A percentile compares a stretch with the other conserved stretches of the same genome.
Evolutionary conservation across 345 rosid genomes (phyloP).

Genomic region (Ricinus communis): DNA sequence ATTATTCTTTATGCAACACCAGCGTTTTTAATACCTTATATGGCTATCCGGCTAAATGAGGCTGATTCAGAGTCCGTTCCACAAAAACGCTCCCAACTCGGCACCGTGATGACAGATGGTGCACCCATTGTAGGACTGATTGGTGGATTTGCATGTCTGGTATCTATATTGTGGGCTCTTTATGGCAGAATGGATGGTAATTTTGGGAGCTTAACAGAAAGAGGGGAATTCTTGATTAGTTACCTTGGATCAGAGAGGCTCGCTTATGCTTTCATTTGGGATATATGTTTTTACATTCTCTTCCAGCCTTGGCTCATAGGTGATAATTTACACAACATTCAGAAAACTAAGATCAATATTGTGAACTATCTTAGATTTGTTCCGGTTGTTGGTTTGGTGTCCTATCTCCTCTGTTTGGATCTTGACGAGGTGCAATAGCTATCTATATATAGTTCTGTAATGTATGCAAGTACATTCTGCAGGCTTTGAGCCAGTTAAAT

Average conservation of each 20-base stretch:
- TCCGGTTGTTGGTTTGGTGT: conserved; percentile 74
- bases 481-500: background rate
- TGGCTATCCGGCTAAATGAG: conserved; percentile 79
- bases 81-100: conserved; percentile 55
- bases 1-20: conserved; percentile 20
- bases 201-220: conserved; percentile 59
- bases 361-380: conserved; percentile 69
- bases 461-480: background rate
- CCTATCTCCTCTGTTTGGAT: conserved; percentile 65
- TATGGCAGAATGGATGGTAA: conserved; percentile 64
- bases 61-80: conserved; percentile 38
- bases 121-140: conserved; percentile 68
- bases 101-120: conserved; percentile 64
- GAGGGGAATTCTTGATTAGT: conserved; percentile 62
- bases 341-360: conserved; percentile 46
- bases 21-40: conserved; percentile 91
- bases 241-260: conserved; percentile 86
- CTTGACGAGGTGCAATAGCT: conserved; percentile 38
- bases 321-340: conserved; percentile 67
- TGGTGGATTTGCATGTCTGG: conserved; percentile 70
- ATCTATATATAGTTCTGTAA: background rate
- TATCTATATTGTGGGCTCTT: conserved; percentile 69
- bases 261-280: conserved; percentile 92
- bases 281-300: conserved; percentile 67
- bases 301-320: conserved; percentile 98